These are phyloP conservation scores for Penicillium sp. DNA, from an alignment of 2,329 filamentous ascomycete species.

Conservation along the genomic window DNA sequence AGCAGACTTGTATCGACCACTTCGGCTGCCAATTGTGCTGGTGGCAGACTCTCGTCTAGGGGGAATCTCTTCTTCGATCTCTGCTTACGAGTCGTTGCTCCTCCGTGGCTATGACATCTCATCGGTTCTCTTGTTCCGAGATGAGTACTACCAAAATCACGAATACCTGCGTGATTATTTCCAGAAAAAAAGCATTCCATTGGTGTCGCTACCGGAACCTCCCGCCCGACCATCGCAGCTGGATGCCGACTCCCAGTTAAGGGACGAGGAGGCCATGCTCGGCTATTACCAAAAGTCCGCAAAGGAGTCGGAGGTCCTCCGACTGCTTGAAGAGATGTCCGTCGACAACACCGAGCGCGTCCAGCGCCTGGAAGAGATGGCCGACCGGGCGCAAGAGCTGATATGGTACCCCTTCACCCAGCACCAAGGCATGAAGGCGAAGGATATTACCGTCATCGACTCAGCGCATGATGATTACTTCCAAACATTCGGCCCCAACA, in stretches of 20 bases:
- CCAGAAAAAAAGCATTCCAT: slow-evolving; percentile 55
- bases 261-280: slow-evolving; percentile 60
- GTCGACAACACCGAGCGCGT: slow-evolving; percentile 58
- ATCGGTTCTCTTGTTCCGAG: slow-evolving; percentile 66
- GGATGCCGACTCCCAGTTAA: slow-evolving; percentile 34
- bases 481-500: slow-evolving; percentile 55
- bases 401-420: slow-evolving; percentile 92
- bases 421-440: slow-evolving; percentile 62
- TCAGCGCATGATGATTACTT: slow-evolving; percentile 79
- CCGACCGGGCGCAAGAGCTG: slow-evolving; percentile 57
- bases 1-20: slow-evolving; percentile 71
- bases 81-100: slow-evolving; percentile 73
- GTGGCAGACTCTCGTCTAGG: slow-evolving; percentile 74
- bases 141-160: slow-evolving; percentile 66
- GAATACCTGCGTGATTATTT: slow-evolving; percentile 70
- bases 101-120: slow-evolving; percentile 78
- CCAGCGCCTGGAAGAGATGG: slow-evolving; percentile 60
- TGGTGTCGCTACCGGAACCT: slow-evolving; percentile 59
- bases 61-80: slow-evolving; percentile 77
- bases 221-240: slow-evolving; percentile 46
- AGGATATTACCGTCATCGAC: slow-evolving; percentile 72
- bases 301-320: slow-evolving; percentile 40
- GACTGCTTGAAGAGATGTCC: slow-evolving; percentile 55
- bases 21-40: slow-evolving; percentile 71
- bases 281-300: slow-evolving; percentile 61